Conservation (phyloP, 768 basidiomycete species). For the Asterophora lycoperdoides region DNA sequence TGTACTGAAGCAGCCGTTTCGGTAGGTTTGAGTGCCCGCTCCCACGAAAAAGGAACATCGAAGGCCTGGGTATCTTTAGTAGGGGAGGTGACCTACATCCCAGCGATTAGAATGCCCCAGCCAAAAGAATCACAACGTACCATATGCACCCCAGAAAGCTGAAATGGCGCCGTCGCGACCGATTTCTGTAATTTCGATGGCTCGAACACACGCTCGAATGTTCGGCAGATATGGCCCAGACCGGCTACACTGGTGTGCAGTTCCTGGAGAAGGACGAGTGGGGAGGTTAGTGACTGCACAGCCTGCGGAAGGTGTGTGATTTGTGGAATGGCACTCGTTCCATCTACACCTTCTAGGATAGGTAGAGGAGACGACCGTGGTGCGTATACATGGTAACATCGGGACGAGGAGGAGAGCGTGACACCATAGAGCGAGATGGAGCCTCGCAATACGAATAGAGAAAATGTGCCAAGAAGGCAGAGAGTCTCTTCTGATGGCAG, state of each 20-base stretch:
- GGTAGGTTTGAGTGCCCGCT: slow-evolving; percentile 25
- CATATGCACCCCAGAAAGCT: slow-evolving; percentile 45
- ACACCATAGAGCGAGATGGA: slow-evolving; percentile 56
- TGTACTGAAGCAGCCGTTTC: slow-evolving; percentile 32
- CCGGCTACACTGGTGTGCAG: slow-evolving; percentile 60
- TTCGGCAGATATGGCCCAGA: slow-evolving; percentile 56
- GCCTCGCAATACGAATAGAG: slow-evolving; percentile 59
- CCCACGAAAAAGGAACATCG: slow-evolving; percentile 36
- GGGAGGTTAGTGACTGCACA: slow-evolving; percentile 17
- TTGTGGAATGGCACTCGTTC: slow-evolving; percentile 10
- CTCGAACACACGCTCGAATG: slow-evolving; percentile 61
- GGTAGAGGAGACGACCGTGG: slow-evolving; percentile 80
- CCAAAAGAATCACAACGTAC: slow-evolving; percentile 29
- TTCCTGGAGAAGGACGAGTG: slow-evolving; percentile 55
- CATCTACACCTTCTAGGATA: slow-evolving; percentile 26
- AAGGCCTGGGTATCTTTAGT: slow-evolving; percentile 37
- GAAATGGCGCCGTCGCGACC: slow-evolving; percentile 31
- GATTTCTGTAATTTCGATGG: slow-evolving; percentile 41
- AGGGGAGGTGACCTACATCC: slow-evolving; percentile 29
- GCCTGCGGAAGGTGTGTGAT: slow-evolving; percentile 16
- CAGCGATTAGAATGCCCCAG: neutral
- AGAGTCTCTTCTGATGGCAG: slow-evolving; percentile 49
- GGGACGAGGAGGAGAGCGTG: slow-evolving; percentile 36
- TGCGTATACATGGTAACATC: slow-evolving; percentile 57
- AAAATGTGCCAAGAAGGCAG: slow-evolving; percentile 65